phyloP scores from a whole-genome alignment of 1,284 basidiomycete genomes.

The Leccinum fallax region DNA sequence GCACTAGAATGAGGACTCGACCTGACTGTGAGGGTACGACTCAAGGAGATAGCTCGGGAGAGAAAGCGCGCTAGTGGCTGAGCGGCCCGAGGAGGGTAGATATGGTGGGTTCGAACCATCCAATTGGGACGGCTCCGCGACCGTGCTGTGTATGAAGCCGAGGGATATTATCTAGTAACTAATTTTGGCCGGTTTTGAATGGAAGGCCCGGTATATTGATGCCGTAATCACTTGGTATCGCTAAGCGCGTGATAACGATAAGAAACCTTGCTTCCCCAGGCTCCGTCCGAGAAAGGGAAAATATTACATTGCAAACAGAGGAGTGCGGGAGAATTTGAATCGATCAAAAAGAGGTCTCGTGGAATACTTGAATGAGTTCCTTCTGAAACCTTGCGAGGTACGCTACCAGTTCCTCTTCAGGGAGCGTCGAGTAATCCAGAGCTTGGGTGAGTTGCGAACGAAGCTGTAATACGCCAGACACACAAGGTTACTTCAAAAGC shows the following conservation, averaged over 20 bases:
- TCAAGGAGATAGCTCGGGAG: background rate
- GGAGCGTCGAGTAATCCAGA: constrained; percentile 66
- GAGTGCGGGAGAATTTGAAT: background rate
- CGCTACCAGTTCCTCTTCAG: constrained; percentile 61
- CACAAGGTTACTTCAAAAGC: background rate
- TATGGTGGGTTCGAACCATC: constrained; percentile 14
- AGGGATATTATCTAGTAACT: background rate
- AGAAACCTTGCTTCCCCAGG: background rate
- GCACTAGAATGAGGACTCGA: constrained; percentile 2
- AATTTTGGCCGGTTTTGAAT: background rate
- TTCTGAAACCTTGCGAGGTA: constrained; percentile 70
- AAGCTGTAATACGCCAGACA: constrained; percentile 47
- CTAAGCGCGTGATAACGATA: constrained; percentile 13
- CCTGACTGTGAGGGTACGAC: background rate
- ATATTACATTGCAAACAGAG: constrained; percentile 10
- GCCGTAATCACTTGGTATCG: constrained; percentile 13
- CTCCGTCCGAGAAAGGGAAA: background rate
- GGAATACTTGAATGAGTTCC: constrained; percentile 62
- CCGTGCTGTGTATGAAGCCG: constrained; percentile 4
- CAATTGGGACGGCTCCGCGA: constrained; percentile 12
- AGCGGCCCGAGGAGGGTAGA: constrained; percentile 8
- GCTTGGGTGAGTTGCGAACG: constrained; percentile 70
- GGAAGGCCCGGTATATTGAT: constrained; percentile 1
- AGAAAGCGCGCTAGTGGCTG: constrained; percentile 1
- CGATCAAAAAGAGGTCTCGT: constrained; percentile 31